These are phyloP conservation scores for Leccinum incarnatum DNA, from an alignment of 768 basidiomycete genomes.

Conservation along the genomic window DNA sequence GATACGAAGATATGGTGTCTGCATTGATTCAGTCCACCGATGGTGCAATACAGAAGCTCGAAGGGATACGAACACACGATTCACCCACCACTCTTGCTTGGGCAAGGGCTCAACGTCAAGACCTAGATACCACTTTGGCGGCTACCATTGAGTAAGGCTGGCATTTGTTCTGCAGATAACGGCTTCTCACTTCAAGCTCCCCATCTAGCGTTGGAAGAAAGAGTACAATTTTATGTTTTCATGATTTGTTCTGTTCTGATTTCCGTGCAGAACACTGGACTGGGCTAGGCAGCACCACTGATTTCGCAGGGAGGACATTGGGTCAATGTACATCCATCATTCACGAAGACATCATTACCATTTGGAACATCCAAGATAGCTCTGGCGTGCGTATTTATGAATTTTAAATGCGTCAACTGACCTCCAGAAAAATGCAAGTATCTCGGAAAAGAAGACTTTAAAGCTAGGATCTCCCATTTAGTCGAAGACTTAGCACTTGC, in stretches of 20 bases:
- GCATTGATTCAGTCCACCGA: conserved; percentile 5
- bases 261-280: conserved; percentile 1
- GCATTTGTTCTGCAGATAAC: background rate
- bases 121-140: background rate
- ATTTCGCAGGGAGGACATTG: background rate
- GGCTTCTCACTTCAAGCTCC: background rate
- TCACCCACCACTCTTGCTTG: conserved; percentile 3
- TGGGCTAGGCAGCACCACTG: background rate
- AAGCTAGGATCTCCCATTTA: conserved; percentile 7
- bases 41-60: conserved; percentile 1
- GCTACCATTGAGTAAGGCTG: conserved; percentile 3
- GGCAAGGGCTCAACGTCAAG: conserved; percentile 7
- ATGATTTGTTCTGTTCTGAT: background rate
- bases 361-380: conserved; percentile 6
- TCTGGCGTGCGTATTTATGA: background rate
- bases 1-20: conserved; percentile 2
- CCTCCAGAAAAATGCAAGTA: background rate
- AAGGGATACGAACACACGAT: background rate
- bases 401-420: background rate
- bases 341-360: conserved; percentile 6
- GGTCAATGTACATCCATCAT: conserved; percentile 1
- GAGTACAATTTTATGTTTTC: background rate
- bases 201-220: conserved; percentile 1
- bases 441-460: conserved; percentile 4
- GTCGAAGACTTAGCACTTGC: background rate